These are phyloP conservation scores for Stagonosporopsis chrysanthemi DNA, from an alignment of 2,329 filamentous ascomycete genomes.

Conservation along the genomic window DNA sequence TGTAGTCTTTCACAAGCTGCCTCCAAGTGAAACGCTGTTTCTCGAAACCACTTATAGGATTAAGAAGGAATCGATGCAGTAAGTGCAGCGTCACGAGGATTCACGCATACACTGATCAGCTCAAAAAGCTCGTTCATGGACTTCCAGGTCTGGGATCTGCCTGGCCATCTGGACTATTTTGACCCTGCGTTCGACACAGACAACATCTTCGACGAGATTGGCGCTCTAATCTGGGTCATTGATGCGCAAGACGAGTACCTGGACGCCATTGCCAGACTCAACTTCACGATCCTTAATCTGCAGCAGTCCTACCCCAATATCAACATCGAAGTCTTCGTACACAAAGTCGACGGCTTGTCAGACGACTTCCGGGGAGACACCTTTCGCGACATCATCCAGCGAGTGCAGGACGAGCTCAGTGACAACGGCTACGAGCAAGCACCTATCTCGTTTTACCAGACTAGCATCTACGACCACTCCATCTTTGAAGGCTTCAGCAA, in stretches of 20 bases:
- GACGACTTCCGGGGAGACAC: conserved; percentile 97
- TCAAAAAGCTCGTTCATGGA: conserved; percentile 90
- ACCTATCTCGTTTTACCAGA: conserved; percentile 92
- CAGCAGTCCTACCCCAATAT: conserved; percentile 90
- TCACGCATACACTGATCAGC: conserved; percentile 9
- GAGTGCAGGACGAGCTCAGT: conserved; percentile 93
- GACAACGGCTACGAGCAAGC: conserved; percentile 94
- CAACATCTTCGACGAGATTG: conserved; percentile 91
- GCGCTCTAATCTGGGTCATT: conserved; percentile 97
- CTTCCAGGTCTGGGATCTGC: conserved; percentile 98
- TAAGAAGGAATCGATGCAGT: conserved; percentile 96
- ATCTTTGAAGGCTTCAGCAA: conserved; percentile 99
- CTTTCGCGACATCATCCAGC: conserved; percentile 94
- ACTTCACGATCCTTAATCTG: conserved; percentile 86
- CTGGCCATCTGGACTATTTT: conserved; percentile 91
- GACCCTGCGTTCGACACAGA: conserved; percentile 90
- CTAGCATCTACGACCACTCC: conserved; percentile 97
- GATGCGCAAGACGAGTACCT: conserved; percentile 98
- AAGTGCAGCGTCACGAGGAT: conserved; percentile 46
- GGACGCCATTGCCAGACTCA: conserved; percentile 85
- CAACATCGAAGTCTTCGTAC: conserved; percentile 98
- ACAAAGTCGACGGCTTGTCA: conserved; percentile 97
- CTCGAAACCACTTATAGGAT: conserved; percentile 94
- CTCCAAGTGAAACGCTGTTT: conserved; percentile 93
- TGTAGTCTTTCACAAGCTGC: conserved; percentile 98